Conservation (phyloP, 352 stramenopile species). For the Phytophthora tubulina region DNA sequence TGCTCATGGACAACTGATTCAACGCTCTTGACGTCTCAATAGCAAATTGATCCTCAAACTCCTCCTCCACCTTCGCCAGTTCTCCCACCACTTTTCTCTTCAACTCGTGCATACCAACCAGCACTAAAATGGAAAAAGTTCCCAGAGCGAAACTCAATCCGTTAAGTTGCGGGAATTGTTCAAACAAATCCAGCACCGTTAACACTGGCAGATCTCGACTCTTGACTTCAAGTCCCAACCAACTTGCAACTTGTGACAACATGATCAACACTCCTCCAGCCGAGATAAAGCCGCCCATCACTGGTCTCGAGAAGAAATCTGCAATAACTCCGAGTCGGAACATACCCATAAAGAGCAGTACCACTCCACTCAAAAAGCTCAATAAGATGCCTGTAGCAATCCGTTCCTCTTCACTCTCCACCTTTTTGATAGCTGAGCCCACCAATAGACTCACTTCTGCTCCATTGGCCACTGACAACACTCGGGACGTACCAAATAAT, state of each 20-base stretch:
- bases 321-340: conserved; percentile 69
- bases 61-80: conserved; percentile 41
- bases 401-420: conserved; percentile 63
- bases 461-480: conserved; percentile 73
- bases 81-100: conserved; percentile 57
- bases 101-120: conserved; percentile 51
- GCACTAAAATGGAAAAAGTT: conserved; percentile 54
- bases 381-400: conserved; percentile 75
- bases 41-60: conserved; percentile 53
- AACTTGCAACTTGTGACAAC: conserved; percentile 67
- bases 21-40: conserved; percentile 57
- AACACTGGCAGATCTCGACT: conserved; percentile 62
- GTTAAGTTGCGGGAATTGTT: conserved; percentile 61
- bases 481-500: conserved; percentile 71
- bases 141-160: conserved; percentile 61
- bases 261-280: conserved; percentile 76
- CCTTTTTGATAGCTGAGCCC: conserved; percentile 62
- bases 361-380: conserved; percentile 68
- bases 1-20: conserved; percentile 33
- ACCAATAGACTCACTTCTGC: conserved; percentile 75
- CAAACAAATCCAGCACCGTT: conserved; percentile 62
- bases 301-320: conserved; percentile 78
- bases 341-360: conserved; percentile 69
- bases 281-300: conserved; percentile 81
- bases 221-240: conserved; percentile 63